Percentiles rank a stretch among this genome's conserved stretches.
Conservation (phyloP, 306 rosid genomes). For the Dalbergia cultrata region DNA sequence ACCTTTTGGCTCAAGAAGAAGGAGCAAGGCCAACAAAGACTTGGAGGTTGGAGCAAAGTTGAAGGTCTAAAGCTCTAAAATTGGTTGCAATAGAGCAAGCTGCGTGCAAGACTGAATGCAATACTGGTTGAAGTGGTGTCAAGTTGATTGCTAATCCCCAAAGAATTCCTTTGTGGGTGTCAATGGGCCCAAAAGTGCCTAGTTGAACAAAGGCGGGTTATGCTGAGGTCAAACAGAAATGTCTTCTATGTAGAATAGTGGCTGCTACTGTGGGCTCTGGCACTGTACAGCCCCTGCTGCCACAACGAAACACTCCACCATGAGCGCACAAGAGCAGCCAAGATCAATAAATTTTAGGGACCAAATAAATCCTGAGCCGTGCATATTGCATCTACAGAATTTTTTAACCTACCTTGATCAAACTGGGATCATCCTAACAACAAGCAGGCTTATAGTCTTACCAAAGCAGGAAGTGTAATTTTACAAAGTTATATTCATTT, state of each 20-base stretch:
- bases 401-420: background rate
- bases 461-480: background rate
- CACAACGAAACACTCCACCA: background rate
- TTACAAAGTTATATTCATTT: background rate
- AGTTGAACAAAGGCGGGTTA: background rate
- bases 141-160: background rate
- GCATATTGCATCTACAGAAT: background rate
- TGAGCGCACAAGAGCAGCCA: background rate
- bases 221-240: background rate
- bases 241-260: background rate
- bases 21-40: background rate
- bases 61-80: background rate
- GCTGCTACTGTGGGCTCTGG: background rate
- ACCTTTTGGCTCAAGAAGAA: background rate
- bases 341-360: background rate
- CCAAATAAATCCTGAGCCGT: background rate
- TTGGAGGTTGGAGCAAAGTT: background rate
- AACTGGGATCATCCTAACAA: background rate
- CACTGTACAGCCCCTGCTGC: background rate
- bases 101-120: background rate
- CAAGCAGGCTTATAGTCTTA: background rate
- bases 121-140: background rate
- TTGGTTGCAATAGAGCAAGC: background rate
- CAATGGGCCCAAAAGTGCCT: background rate
- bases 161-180: background rate